Conservation (phyloP, 345 rosid genomes). For the Litchi chinensis region DNA sequence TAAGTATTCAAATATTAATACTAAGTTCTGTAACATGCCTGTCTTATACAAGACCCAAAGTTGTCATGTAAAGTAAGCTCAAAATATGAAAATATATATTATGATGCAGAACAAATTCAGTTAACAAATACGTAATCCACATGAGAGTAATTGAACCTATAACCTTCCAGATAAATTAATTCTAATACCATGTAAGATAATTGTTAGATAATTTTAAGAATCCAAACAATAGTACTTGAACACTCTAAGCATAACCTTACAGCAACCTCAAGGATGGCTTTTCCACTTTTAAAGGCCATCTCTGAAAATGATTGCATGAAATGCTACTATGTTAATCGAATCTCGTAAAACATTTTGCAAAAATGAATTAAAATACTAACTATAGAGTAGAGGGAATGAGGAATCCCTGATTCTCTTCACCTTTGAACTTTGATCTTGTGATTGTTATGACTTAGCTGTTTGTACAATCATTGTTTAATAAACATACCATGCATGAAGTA, state of each 20-base stretch:
- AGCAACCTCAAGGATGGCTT: background rate
- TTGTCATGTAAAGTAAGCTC: background rate
- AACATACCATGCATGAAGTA: background rate
- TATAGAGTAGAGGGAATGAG: background rate
- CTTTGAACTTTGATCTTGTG: background rate
- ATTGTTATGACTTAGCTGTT: background rate
- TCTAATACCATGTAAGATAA: background rate
- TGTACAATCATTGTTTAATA: background rate
- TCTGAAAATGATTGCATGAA: background rate
- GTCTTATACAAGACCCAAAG: background rate
- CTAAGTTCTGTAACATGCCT: background rate
- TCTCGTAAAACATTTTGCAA: background rate
- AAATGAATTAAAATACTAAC: background rate
- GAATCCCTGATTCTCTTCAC: background rate
- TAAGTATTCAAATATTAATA: background rate
- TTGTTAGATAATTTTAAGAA: background rate
- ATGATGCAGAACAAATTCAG: background rate
- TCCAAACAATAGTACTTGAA: background rate
- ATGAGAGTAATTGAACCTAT: background rate
- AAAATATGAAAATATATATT: too few relatives aligned
- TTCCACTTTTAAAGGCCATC: background rate
- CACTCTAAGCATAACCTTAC: background rate
- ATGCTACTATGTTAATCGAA: background rate
- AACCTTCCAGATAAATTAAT: background rate
- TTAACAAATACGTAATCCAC: background rate